These are phyloP conservation scores for Cercospora sp. DNA, from an alignment of 2,329 filamentous ascomycete species.

Conservation along the genomic window DNA sequence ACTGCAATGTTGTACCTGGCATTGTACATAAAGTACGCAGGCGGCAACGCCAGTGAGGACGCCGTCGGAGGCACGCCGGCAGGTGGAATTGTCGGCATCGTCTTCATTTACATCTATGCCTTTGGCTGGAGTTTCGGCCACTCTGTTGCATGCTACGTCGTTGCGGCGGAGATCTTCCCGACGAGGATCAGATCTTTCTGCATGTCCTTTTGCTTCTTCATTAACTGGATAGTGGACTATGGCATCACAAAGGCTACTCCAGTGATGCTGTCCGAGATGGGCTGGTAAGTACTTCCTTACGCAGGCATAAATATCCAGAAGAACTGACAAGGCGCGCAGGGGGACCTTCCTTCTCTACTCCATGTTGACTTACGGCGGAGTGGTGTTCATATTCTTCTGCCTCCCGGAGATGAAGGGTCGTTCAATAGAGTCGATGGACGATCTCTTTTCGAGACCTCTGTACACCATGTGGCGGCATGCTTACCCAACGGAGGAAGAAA, in stretches of 20 bases:
- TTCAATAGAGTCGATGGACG: slow-evolving; percentile 29
- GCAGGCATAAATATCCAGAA: not conserved
- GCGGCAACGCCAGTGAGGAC: slow-evolving; percentile 5
- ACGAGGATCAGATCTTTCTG: slow-evolving; percentile 25
- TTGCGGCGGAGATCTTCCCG: slow-evolving; percentile 28
- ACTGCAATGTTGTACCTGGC: slow-evolving; percentile 26
- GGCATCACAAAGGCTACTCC: slow-evolving; percentile 25
- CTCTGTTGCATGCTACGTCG: slow-evolving; percentile 25
- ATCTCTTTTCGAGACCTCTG: slow-evolving; percentile 24
- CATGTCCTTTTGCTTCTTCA: slow-evolving; percentile 29
- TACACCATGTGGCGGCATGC: slow-evolving; percentile 27
- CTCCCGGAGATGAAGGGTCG: slow-evolving; percentile 26
- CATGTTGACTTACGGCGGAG: slow-evolving; percentile 23
- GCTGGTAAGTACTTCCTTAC: not conserved
- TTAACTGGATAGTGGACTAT: slow-evolving; percentile 30
- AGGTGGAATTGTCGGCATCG: slow-evolving; percentile 24
- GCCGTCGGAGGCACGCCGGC: slow-evolving; percentile 18
- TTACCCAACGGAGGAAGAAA: slow-evolving; percentile 28
- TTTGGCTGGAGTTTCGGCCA: slow-evolving; percentile 27
- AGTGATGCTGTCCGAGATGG: slow-evolving; percentile 26
- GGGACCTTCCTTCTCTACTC: slow-evolving; percentile 26
- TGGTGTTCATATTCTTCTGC: slow-evolving; percentile 27
- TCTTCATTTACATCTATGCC: slow-evolving; percentile 25
- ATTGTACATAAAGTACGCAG: slow-evolving; percentile 23
- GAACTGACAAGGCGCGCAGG: not conserved